These are phyloP conservation scores for Lachancea cidri DNA, from an alignment of 805 yeast species.

Conservation along the genomic window DNA sequence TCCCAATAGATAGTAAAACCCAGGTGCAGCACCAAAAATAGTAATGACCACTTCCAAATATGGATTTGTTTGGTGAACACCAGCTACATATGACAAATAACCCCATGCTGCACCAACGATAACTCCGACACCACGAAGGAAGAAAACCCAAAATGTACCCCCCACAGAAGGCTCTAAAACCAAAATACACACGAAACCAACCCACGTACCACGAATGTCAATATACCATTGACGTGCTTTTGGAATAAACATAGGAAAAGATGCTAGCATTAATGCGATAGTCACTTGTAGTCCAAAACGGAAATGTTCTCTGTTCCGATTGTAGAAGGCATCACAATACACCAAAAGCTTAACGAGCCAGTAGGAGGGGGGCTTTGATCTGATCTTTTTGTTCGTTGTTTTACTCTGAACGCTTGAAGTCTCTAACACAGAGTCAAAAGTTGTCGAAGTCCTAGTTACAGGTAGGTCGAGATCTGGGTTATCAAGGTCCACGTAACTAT, in stretches of 20 bases:
- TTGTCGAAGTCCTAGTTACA: background rate
- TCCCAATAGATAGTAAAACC: slow-evolving; percentile 41
- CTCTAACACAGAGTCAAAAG: background rate
- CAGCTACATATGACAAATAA: slow-evolving; percentile 42
- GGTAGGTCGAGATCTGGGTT: background rate
- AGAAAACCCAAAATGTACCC: slow-evolving; percentile 43
- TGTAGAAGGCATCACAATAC: slow-evolving; percentile 15
- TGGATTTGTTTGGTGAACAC: slow-evolving; percentile 36
- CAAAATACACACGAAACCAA: slow-evolving; percentile 47
- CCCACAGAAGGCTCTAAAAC: slow-evolving; percentile 49
- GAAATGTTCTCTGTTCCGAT: slow-evolving; percentile 32
- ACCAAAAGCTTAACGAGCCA: slow-evolving; percentile 1
- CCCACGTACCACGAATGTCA: slow-evolving; percentile 47
- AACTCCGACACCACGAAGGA: slow-evolving; percentile 44
- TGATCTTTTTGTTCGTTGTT: too few relatives aligned
- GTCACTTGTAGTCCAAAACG: slow-evolving; percentile 44
- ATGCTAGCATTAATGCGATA: slow-evolving; percentile 41
- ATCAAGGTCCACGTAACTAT: slow-evolving; percentile 1
- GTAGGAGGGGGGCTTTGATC: background rate
- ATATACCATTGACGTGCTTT: slow-evolving; percentile 44
- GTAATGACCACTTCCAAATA: slow-evolving; percentile 40
- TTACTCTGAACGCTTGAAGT: background rate
- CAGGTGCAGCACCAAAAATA: slow-evolving; percentile 41
- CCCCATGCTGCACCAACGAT: slow-evolving; percentile 47
- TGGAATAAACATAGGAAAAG: slow-evolving; percentile 49